phyloP scores from a whole-genome alignment of 2,329 filamentous ascomycete genomes.

The Ophiobolus disseminans region DNA sequence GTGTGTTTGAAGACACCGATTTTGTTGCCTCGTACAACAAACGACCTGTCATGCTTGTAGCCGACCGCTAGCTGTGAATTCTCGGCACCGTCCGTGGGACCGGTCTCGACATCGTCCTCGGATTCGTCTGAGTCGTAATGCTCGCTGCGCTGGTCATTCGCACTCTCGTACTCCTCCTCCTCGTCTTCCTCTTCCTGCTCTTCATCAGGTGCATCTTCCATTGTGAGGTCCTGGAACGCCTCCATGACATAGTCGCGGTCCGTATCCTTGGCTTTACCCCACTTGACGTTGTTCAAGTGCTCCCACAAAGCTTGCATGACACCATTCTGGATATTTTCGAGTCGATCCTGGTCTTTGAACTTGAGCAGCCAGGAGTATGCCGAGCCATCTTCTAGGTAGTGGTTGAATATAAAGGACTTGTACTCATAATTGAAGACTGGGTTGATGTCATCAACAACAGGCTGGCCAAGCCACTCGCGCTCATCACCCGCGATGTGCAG shows the following conservation, averaged over 20 bases:
- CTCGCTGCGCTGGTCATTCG: conserved; percentile 73
- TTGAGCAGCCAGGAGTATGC: conserved; percentile 95
- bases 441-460: conserved; percentile 88
- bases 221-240: conserved; percentile 90
- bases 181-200: conserved; percentile 64
- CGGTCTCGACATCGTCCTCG: conserved; percentile 74
- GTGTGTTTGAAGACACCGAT: conserved; percentile 99
- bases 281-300: conserved; percentile 91
- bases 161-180: conserved; percentile 67
- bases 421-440: conserved; percentile 99
- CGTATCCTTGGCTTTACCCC: conserved; percentile 89
- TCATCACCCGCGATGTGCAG: conserved; percentile 80
- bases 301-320: conserved; percentile 97
- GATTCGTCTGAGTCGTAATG: conserved; percentile 80
- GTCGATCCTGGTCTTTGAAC: conserved; percentile 81
- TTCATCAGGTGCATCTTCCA: conserved; percentile 76
- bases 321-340: conserved; percentile 90
- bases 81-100: conserved; percentile 77
- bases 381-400: conserved; percentile 85
- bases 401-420: conserved; percentile 99
- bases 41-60: conserved; percentile 95
- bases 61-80: conserved; percentile 96
- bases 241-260: conserved; percentile 95
- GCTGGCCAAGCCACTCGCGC: conserved; percentile 85
- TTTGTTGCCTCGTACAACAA: conserved; percentile 95